A percentile compares a stretch with the other conserved stretches of the same genome.
Conservation (phyloP, 23 red algal genomes). For the Gracilaria domingensis region DNA sequence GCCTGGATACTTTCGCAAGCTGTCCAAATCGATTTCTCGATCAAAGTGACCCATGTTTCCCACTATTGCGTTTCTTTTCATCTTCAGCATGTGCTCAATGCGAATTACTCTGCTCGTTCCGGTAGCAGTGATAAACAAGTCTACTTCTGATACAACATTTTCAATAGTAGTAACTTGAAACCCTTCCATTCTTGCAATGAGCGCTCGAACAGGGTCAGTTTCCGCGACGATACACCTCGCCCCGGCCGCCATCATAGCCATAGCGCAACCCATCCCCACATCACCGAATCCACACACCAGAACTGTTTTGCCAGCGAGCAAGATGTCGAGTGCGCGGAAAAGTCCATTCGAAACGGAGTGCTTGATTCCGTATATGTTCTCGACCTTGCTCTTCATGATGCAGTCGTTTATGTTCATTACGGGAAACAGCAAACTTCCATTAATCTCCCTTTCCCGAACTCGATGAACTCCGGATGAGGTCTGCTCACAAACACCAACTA, state of each 20-base stretch:
- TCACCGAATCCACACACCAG: too few relatives aligned
- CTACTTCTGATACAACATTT: neutral
- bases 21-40: neutral
- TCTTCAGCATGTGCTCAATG: constrained; percentile 3
- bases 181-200: neutral
- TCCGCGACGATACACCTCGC: neutral
- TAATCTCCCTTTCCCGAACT: too few relatives aligned
- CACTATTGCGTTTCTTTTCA: constrained; percentile 24
- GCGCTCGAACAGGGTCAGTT: constrained; percentile 16
- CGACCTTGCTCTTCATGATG: constrained; percentile 16
- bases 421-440: constrained; percentile 2
- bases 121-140: constrained; percentile 23
- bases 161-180: neutral
- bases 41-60: constrained; percentile 19
- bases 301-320: too few relatives aligned
- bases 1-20: too few relatives aligned
- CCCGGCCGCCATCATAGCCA: neutral
- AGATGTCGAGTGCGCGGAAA: neutral
- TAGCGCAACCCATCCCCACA: neutral
- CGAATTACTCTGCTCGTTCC: neutral
- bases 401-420: constrained; percentile 12
- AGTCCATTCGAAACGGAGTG: neutral
- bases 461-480: too few relatives aligned
- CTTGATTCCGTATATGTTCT: constrained; percentile 10
- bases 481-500: too few relatives aligned